Conservation (phyloP, 768 basidiomycete genomes). For the Paxillus involutus region DNA sequence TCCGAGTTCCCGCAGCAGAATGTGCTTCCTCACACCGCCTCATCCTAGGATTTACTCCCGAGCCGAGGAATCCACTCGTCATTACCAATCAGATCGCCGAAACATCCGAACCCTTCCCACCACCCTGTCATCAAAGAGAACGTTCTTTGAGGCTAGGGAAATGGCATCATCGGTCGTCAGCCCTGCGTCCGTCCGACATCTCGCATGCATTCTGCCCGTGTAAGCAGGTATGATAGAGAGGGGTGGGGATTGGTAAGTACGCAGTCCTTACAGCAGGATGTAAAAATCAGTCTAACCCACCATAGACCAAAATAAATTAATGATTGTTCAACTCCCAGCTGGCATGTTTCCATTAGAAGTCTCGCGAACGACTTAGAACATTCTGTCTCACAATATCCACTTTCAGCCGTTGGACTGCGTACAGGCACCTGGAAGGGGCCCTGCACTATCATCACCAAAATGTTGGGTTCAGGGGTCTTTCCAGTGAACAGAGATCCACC, state of each 20-base stretch:
- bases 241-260: neutral
- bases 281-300: neutral
- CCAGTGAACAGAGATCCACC: too few species aligned
- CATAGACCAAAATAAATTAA: neutral
- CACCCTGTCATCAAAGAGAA: too few species aligned
- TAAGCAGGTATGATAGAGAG: neutral
- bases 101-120: neutral
- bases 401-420: slow-evolving; percentile 13
- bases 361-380: neutral
- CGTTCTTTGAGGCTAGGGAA: too few species aligned
- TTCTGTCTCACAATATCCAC: neutral
- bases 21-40: too few species aligned
- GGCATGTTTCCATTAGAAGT: neutral
- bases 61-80: too few species aligned
- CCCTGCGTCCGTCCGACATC: too few species aligned
- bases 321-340: slow-evolving; percentile 11
- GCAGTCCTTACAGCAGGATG: neutral
- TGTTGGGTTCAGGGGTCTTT: slow-evolving; percentile 26
- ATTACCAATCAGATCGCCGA: too few species aligned
- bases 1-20: too few species aligned
- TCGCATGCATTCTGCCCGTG: neutral
- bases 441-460: slow-evolving; percentile 32
- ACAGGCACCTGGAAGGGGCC: slow-evolving; percentile 51
- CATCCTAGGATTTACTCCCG: too few species aligned
- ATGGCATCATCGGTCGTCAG: too few species aligned